Base-by-base conservation (phyloP, 371 early-diverging fungal genomes). In the Rhizopus delemar region DNA sequence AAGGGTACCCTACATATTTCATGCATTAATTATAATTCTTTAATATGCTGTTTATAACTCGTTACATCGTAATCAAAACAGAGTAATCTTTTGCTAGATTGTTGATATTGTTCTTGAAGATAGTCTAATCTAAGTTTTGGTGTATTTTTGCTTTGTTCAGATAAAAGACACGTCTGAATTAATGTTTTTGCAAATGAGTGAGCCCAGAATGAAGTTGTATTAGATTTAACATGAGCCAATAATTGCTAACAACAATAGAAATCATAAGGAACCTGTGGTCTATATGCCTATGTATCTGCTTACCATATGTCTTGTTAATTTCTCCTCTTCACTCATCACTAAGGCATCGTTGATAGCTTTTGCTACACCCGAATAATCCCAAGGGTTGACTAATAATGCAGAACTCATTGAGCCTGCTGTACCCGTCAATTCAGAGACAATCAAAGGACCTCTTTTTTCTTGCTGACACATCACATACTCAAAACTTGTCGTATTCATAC, bases 401-500 rank as follows among this genome's bases (percentile, higher is more conserved):
- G 91, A 89, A 53, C 92, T 84, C 49, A 99, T 80, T 4, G 94
- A 89, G 3, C 96, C 94, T 4, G 97, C 94, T 2, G 99, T 95
- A 12, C 99, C 99, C 16, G 98, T 96, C 73, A 98, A 92, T 71
- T 99, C 98, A 56, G 94, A 93, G 49, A 99, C 79, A 28, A 99
- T 93, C 51, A 99, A 80, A 8, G 95, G 90, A 0, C 94, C 95
- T 59, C 88, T 81, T 49, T 91, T 91, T 49, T 93, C 91, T 65
- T 93, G 90, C 70, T 99, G 98, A 74, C 97, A 99, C 57, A 98
- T 88, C 46, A 99, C 88, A 77, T 93, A 99, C 72, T 99, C 99
- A 58, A 98, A 90, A 43, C 93, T 90, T 1, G 97, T 96, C 8
- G 99, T 92, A 75, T 99, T 99, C 99, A 99, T 99, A 46, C 99